These are phyloP conservation scores for Fusarium haematococcum DNA, from an alignment of 2,329 filamentous ascomycete genomes.

Conservation along the genomic window DNA sequence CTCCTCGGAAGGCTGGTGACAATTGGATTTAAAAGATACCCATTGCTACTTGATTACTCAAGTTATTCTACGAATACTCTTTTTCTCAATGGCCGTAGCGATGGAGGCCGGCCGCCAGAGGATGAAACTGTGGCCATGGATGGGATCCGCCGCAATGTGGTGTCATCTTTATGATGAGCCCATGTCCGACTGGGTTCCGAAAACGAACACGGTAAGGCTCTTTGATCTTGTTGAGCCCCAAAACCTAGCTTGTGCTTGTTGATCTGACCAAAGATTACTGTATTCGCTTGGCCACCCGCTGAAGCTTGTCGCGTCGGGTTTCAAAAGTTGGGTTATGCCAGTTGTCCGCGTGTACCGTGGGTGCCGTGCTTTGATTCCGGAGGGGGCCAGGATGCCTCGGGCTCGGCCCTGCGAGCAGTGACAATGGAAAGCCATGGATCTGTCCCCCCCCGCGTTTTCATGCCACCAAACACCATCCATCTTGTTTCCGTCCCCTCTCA, in stretches of 20 bases:
- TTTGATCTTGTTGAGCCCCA: conserved; percentile 4
- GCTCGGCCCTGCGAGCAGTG: conserved; percentile 30
- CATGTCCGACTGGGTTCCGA: conserved; percentile 36
- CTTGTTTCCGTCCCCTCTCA: conserved; percentile 13
- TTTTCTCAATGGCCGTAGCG: neutral
- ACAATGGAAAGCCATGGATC: conserved; percentile 1
- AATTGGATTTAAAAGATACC: neutral
- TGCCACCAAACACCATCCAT: neutral
- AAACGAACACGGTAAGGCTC: conserved; percentile 39
- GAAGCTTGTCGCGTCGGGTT: neutral
- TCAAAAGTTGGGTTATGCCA: neutral
- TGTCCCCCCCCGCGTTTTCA: conserved; percentile 18
- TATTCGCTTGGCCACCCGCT: neutral
- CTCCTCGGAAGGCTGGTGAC: neutral
- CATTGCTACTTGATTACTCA: neutral
- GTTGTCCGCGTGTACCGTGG: neutral
- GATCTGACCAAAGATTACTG: neutral
- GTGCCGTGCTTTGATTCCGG: conserved; percentile 21
- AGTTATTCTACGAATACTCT: neutral
- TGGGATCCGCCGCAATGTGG: conserved; percentile 12
- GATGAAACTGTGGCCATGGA: conserved; percentile 8
- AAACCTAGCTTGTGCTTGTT: neutral
- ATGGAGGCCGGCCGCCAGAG: conserved; percentile 7
- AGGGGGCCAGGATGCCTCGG: conserved; percentile 12
- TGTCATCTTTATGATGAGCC: conserved; percentile 28